phyloP scores from a whole-genome alignment of 2,329 filamentous ascomycete species.

The Penicillium freii region DNA sequence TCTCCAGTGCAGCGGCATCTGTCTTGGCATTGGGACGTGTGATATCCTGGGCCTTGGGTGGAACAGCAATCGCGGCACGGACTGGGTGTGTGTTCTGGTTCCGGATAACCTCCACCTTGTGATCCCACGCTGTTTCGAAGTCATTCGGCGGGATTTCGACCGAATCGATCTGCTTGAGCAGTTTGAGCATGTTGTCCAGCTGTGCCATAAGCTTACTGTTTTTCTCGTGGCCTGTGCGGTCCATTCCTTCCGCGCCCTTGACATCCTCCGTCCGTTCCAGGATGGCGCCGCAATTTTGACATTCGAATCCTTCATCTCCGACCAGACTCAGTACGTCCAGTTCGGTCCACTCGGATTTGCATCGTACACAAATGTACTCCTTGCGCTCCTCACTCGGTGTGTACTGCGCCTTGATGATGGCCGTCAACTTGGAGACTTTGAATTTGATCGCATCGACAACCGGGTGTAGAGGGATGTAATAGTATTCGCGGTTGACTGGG shows the following conservation, averaged over 20 bases:
- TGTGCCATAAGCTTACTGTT: conserved; percentile 51
- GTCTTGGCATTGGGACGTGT: conserved; percentile 46
- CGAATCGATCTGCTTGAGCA: conserved; percentile 50
- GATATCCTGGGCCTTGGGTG: conserved; percentile 39
- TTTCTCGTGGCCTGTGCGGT: conserved; percentile 50
- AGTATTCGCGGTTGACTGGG: conserved; percentile 85
- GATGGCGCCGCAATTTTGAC: conserved; percentile 67
- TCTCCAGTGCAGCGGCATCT: conserved; percentile 46
- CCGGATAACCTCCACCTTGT: conserved; percentile 47
- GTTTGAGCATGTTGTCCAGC: conserved; percentile 46
- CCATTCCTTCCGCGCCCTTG: conserved; percentile 43
- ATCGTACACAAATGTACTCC: conserved; percentile 81
- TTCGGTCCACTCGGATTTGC: conserved; percentile 81
- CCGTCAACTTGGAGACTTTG: conserved; percentile 82
- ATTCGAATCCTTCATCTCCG: conserved; percentile 68
- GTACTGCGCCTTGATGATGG: conserved; percentile 80
- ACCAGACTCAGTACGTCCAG: conserved; percentile 83
- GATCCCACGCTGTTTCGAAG: conserved; percentile 50
- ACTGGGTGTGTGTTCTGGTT: conserved; percentile 45
- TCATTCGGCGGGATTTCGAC: conserved; percentile 50
- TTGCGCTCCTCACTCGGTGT: conserved; percentile 82
- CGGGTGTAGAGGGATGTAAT: conserved; percentile 92
- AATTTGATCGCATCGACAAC: conserved; percentile 97
- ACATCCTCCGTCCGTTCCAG: conserved; percentile 48
- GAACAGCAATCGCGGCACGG: conserved; percentile 43